These are phyloP conservation scores for Quercus rubra DNA, from an alignment of 306 rosid species.

Conservation along the genomic window DNA sequence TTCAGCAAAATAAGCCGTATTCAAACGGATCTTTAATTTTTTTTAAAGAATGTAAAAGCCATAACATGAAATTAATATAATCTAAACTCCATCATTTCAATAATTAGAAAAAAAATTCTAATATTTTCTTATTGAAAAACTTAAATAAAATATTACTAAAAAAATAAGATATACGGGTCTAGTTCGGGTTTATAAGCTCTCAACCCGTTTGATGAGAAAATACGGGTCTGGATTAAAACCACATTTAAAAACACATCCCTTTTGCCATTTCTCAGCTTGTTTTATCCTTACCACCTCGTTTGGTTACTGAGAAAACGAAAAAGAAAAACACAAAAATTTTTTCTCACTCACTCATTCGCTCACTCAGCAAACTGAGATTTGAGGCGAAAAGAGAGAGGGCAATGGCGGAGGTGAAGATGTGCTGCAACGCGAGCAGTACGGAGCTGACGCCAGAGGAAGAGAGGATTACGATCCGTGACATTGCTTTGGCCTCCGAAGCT, in stretches of 20 bases:
- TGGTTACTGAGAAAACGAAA: background rate
- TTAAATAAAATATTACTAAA: too few relatives aligned
- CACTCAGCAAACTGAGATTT: background rate
- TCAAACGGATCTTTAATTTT: too few relatives aligned
- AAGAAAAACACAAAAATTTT: background rate
- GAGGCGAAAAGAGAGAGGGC: background rate
- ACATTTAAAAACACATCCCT: background rate
- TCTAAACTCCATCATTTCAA: too few relatives aligned
- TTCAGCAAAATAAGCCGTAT: too few relatives aligned
- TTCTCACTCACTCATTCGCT: too few relatives aligned
- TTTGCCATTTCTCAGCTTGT: background rate
- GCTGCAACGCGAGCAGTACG: conserved; percentile 41
- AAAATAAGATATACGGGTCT: too few relatives aligned
- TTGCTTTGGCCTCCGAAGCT: conserved; percentile 79
- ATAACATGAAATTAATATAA: too few relatives aligned
- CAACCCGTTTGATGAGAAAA: too few relatives aligned
- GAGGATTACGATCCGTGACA: conserved; percentile 85
- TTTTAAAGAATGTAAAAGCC: too few relatives aligned
- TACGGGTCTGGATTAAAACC: background rate
- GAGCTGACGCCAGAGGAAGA: conserved; percentile 86
- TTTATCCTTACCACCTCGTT: conserved; percentile 6
- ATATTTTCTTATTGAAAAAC: too few relatives aligned
- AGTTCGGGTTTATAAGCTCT: too few relatives aligned
- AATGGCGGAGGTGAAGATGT: conserved; percentile 68
- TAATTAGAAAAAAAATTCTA: too few relatives aligned